Evolutionary conservation across 257 asterid species (phyloP).

Genomic region (Capsicum rhomboideum): DNA sequence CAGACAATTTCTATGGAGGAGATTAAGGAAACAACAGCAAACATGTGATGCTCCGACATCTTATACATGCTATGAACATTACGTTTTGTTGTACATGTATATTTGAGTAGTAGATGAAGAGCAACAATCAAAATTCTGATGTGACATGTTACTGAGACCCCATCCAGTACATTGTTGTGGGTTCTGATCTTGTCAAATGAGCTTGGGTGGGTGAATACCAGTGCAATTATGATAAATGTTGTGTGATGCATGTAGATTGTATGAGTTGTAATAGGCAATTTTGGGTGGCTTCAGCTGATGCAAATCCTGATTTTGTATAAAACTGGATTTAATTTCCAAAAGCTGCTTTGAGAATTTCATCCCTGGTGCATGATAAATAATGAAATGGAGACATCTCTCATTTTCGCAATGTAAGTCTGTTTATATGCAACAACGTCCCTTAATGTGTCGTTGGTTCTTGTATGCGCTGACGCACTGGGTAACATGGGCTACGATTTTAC

Average conservation of each 20-base stretch:
- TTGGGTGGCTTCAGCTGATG: neutral
- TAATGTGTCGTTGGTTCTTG: neutral
- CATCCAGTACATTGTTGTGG: neutral
- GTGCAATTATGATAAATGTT: neutral
- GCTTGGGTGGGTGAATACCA: neutral
- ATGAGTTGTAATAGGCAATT: neutral
- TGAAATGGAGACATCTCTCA: neutral
- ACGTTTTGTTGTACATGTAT: neutral
- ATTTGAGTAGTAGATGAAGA: neutral
- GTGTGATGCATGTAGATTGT: neutral
- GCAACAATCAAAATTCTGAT: neutral
- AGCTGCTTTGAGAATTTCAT: neutral
- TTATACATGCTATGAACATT: neutral
- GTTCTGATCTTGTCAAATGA: neutral
- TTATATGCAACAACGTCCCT: neutral
- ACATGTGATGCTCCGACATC: slow-evolving; percentile 37
- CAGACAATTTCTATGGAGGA: slow-evolving; percentile 69
- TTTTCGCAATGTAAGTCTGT: neutral
- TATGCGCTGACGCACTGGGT: neutral
- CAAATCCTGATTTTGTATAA: neutral
- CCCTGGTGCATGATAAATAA: neutral
- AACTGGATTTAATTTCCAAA: neutral
- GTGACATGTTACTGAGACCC: neutral
- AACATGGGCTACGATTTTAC: neutral
- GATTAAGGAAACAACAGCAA: slow-evolving; percentile 76